Evolutionary conservation across 768 basidiomycete species (phyloP), one percentile per base, ranked within the genome.

Genomic region (Favolaschia claudopus): DNA sequence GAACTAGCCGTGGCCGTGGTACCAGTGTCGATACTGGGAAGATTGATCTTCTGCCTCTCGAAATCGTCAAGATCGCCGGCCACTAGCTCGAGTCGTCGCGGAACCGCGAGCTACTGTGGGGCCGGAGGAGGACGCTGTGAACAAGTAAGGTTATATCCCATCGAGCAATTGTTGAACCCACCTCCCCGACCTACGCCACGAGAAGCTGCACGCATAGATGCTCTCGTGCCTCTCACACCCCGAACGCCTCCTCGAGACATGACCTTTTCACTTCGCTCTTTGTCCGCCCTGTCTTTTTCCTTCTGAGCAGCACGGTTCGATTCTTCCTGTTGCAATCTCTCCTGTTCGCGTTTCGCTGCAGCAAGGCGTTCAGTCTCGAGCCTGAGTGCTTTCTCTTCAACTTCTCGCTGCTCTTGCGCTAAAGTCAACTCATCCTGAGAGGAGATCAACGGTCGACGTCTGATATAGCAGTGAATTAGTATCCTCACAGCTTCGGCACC

Each of bases 141-240:
- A 39, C 17, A 20, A 31, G n/a, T 9, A n/a, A n/a, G n/a, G n/a
- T n/a, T n/a, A 19, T 33, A 42, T 14, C 28, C 14, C 24, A 20
- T 28, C 3, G 22, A 22, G 22, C 9, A 19, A 33, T 29, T 33
- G 20, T 33, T 42, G 37, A 12, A 46, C 73, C 31, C 67, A 83
- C 82, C 77, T 67, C 72, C 66, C 60, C 73, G 76, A 27, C 77
- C 61, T 1, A 64, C 64, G 14, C 76, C 78, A 64, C 80, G 58
- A 20, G 63, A 76, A 60, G 76, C 70, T 33, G 80, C 84, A 56
- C 85, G 82, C 77, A 82, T 78, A 13, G 85, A 89, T 2, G 85
- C 88, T 39, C 87, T 80, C 6, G 86, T 93, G 4, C 89, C 91
- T 51, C 89, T 82, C 28, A 91, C 86, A 8, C 91, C 91, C 66